Percentiles rank a stretch among this genome's conserved stretches.
These are phyloP conservation scores for Chrysopogon serrulatus DNA, from an alignment of 176 grass and related monocot species.

Conservation along the genomic window DNA sequence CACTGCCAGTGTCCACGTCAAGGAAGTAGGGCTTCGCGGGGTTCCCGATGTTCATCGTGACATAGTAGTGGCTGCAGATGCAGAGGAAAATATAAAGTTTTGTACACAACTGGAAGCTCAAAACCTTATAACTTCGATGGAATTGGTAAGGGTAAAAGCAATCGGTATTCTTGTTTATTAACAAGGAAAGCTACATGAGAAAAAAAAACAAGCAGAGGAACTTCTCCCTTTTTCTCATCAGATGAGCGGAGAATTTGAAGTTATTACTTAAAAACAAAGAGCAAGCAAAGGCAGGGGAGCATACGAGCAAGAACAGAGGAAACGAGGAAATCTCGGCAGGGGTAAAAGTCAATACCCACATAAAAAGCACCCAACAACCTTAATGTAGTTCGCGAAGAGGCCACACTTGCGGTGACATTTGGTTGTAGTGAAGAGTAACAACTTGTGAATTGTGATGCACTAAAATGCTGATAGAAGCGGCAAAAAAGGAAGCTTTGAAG, in stretches of 20 bases:
- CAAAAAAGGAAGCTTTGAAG: not conserved
- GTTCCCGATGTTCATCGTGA: conserved; percentile 71
- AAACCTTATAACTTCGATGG: not conserved
- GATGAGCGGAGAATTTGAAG: not conserved
- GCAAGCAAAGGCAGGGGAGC: not conserved
- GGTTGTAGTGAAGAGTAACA: not conserved
- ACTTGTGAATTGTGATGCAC: not conserved
- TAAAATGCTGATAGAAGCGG: not conserved
- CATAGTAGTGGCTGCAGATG: conserved; percentile 58
- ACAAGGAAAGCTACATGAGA: not conserved
- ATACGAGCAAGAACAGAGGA: not conserved
- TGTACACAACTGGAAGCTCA: not conserved
- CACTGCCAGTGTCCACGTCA: conserved; percentile 93
- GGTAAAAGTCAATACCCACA: not conserved
- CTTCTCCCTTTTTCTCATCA: not conserved
- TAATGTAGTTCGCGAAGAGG: not conserved
- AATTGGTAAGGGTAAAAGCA: not conserved
- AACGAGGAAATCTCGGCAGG: not conserved
- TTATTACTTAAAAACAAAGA: not conserved
- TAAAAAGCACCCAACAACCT: not conserved
- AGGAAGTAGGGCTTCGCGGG: conserved; percentile 82
- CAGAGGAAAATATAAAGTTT: not conserved
- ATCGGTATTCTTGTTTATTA: not conserved
- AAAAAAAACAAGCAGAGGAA: not conserved
- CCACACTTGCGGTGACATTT: not conserved